Evolutionary conservation across 768 basidiomycete genomes (phyloP).

Genomic region (Termitomyces sp.): DNA sequence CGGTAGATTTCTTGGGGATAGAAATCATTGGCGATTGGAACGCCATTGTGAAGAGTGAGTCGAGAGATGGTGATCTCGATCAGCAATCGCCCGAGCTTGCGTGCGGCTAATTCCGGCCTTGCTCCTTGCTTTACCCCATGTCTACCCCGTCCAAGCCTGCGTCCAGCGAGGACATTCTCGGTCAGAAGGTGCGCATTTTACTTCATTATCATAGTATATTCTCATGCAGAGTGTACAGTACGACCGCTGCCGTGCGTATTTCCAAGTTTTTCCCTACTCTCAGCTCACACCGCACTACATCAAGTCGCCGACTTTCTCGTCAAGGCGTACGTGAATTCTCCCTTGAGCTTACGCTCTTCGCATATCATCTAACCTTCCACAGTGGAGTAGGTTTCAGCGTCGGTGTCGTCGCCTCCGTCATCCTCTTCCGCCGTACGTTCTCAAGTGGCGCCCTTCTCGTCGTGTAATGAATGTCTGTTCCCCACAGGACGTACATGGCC

Average conservation of each 20-base stretch:
- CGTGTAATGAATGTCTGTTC: not conserved
- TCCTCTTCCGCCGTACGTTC: constrained; percentile 84
- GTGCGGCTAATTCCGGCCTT: constrained; percentile 29
- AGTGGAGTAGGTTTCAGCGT: constrained; percentile 87
- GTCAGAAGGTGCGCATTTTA: constrained; percentile 66
- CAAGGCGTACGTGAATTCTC: constrained; percentile 58
- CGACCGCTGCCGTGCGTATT: constrained; percentile 76
- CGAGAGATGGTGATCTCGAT: not conserved
- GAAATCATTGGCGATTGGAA: constrained; percentile 86
- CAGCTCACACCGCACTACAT: constrained; percentile 4
- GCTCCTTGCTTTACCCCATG: constrained; percentile 23
- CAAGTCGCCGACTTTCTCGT: constrained; percentile 78
- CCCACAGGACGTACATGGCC: constrained; percentile 85
- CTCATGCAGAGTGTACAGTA: constrained; percentile 39
- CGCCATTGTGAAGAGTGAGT: constrained; percentile 40
- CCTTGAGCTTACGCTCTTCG: not conserved
- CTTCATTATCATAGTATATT: not conserved
- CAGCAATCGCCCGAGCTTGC: constrained; percentile 9
- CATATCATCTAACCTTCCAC: constrained; percentile 6
- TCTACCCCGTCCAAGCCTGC: constrained; percentile 54
- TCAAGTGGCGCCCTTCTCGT: not conserved
- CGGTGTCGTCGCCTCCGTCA: constrained; percentile 84
- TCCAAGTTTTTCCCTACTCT: not conserved
- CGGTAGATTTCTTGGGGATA: constrained; percentile 91
- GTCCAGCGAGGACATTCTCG: constrained; percentile 86